phyloP scores from a whole-genome alignment of 73 alveolate species.

The Tetrahymena borealis region DNA sequence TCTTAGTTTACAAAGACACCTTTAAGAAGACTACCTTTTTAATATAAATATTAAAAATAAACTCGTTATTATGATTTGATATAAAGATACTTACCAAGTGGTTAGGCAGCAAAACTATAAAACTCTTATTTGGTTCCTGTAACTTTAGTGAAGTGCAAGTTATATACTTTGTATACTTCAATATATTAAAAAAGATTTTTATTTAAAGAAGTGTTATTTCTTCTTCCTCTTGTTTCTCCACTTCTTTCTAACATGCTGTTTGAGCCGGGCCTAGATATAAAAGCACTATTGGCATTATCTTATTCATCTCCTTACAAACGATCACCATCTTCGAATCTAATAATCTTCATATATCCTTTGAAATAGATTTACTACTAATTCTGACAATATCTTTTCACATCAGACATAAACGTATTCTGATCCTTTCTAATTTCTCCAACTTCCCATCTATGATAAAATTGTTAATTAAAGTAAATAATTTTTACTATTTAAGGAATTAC shows the following conservation, averaged over 20 bases:
- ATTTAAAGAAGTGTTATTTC: background rate
- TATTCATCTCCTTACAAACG: conserved; percentile 2
- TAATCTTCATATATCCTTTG: conserved; percentile 32
- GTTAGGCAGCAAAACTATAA: background rate
- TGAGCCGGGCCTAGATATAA: background rate
- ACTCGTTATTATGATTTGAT: background rate
- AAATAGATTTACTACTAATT: conserved; percentile 7
- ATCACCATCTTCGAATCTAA: conserved; percentile 30
- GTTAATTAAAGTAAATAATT: background rate
- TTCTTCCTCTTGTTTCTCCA: conserved; percentile 2
- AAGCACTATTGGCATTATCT: conserved; percentile 6
- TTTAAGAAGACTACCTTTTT: conserved; percentile 23
- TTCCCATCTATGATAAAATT: conserved; percentile 6
- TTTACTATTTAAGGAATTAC: background rate
- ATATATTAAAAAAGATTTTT: conserved; percentile 9
- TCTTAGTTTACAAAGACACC: conserved; percentile 18
- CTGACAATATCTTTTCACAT: background rate
- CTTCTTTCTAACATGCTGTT: background rate
- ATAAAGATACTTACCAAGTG: background rate
- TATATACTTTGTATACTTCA: conserved; percentile 30
- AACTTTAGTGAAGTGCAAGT: conserved; percentile 16
- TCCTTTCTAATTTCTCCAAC: conserved; percentile 3
- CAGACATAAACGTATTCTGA: background rate
- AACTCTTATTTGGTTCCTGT: background rate
- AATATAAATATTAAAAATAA: too few species aligned